phyloP scores from a whole-genome alignment of 352 stramenopile genomes.

The Phytophthora boehmeriae region DNA sequence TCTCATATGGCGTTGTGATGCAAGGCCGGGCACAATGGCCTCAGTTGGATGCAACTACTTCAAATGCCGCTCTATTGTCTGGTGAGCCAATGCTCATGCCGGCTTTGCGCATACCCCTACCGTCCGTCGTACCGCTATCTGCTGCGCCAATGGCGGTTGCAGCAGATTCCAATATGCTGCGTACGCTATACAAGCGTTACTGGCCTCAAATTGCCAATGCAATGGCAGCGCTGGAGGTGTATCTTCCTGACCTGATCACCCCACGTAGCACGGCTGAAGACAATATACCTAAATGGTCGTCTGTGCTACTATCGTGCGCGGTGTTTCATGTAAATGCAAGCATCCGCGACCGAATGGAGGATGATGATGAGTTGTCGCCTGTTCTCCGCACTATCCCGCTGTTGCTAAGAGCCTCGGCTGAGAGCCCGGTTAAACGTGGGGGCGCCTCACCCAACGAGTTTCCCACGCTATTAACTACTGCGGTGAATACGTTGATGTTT shows the following conservation, averaged over 20 bases:
- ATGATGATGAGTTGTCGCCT: slow-evolving; percentile 42
- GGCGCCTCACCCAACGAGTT: slow-evolving; percentile 24
- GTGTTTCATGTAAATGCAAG: slow-evolving; percentile 56
- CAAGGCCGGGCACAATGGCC: slow-evolving; percentile 48
- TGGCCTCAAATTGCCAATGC: slow-evolving; percentile 62
- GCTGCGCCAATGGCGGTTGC: slow-evolving; percentile 9
- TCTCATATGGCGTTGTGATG: slow-evolving; percentile 53
- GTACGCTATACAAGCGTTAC: slow-evolving; percentile 57
- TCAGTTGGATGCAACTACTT: slow-evolving; percentile 11
- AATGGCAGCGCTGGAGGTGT: slow-evolving; percentile 40
- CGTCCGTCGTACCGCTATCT: slow-evolving; percentile 8
- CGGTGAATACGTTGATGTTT: slow-evolving; percentile 39
- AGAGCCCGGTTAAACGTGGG: slow-evolving; percentile 13
- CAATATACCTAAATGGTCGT: slow-evolving; percentile 31
- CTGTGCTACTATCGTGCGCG: slow-evolving; percentile 39
- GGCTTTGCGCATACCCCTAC: slow-evolving; percentile 41
- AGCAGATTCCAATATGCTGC: slow-evolving; percentile 22
- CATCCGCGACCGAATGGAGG: slow-evolving; percentile 43
- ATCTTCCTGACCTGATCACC: slow-evolving; percentile 34
- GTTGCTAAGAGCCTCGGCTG: slow-evolving; percentile 31
- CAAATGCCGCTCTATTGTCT: slow-evolving; percentile 10
- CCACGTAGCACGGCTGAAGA: slow-evolving; percentile 3
- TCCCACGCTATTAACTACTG: slow-evolving; percentile 31
- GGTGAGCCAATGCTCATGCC: slow-evolving; percentile 31
- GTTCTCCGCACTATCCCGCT: slow-evolving; percentile 44